phyloP scores from a whole-genome alignment of 257 asterid genomes.

The Penstemon newberryi region DNA sequence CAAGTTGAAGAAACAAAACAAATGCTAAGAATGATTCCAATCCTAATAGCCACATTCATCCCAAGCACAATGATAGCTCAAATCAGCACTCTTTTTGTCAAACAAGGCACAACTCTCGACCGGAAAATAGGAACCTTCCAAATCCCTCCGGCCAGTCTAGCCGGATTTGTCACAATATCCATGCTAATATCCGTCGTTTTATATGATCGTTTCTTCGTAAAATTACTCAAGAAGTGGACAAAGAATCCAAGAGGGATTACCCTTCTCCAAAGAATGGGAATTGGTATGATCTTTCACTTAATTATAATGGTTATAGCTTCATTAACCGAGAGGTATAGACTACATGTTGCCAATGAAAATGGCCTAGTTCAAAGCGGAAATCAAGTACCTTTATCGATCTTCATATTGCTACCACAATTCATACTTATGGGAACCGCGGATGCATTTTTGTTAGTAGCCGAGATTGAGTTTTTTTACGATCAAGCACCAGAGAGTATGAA shows the following conservation, averaged over 20 bases:
- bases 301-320: conserved; percentile 66
- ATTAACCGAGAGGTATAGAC: conserved; percentile 50
- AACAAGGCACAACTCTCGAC: conserved; percentile 75
- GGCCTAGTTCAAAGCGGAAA: conserved; percentile 41
- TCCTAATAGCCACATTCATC: conserved; percentile 53
- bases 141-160: conserved; percentile 78
- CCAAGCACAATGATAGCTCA: conserved; percentile 83
- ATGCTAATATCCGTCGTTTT: conserved; percentile 66
- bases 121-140: conserved; percentile 50
- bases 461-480: conserved; percentile 80
- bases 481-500: conserved; percentile 91
- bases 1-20: conserved; percentile 87
- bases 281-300: conserved; percentile 65
- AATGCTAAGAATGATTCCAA: conserved; percentile 77
- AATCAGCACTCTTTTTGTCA: conserved; percentile 62
- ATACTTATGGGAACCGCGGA: conserved; percentile 79
- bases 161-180: conserved; percentile 71
- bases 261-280: conserved; percentile 78
- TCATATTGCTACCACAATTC: conserved; percentile 72
- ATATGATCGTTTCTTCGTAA: conserved; percentile 62
- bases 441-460: conserved; percentile 67
- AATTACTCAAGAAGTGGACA: conserved; percentile 41
- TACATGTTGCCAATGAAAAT: conserved; percentile 47
- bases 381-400: conserved; percentile 60
- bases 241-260: conserved; percentile 76